These are phyloP conservation scores for Hyphopichia khmerensis DNA, from an alignment of 1,139 yeast genomes.

Conservation along the genomic window DNA sequence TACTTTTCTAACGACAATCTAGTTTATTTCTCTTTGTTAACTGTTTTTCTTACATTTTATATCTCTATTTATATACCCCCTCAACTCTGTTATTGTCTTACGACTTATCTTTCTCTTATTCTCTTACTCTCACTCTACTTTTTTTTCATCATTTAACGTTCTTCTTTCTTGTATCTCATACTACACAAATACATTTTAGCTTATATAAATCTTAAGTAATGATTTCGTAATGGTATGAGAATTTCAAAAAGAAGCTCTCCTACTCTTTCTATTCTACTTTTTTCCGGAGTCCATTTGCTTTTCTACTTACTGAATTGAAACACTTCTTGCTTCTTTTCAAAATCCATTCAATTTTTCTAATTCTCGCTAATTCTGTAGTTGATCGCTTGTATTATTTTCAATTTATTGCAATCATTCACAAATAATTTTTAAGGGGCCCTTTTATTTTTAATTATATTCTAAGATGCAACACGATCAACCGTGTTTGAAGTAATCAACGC, in stretches of 20 bases:
- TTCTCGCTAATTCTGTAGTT: neutral
- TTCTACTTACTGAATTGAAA: too few relatives aligned
- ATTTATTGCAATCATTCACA: too few relatives aligned
- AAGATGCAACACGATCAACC: neutral
- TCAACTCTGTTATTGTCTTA: too few relatives aligned
- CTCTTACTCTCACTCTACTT: slow-evolving; percentile 1
- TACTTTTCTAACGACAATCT: neutral
- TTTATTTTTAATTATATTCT: too few relatives aligned
- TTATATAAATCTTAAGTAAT: neutral
- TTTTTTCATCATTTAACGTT: neutral
- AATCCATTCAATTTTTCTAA: slow-evolving; percentile 1
- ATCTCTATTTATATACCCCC: neutral
- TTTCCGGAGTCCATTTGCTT: neutral
- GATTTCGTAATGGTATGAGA: neutral
- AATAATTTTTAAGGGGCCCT: too few relatives aligned
- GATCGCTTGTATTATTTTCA: too few relatives aligned
- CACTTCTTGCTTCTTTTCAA: too few relatives aligned
- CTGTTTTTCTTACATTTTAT: neutral
- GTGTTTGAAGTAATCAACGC: neutral
- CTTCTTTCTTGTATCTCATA: neutral
- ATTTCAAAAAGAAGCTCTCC: neutral
- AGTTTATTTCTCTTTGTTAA: neutral
- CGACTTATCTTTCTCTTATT: neutral
- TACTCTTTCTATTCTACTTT: neutral
- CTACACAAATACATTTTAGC: neutral